phyloP scores from a whole-genome alignment of 2,329 filamentous ascomycete species.

The Dothideomycetes sp. region DNA sequence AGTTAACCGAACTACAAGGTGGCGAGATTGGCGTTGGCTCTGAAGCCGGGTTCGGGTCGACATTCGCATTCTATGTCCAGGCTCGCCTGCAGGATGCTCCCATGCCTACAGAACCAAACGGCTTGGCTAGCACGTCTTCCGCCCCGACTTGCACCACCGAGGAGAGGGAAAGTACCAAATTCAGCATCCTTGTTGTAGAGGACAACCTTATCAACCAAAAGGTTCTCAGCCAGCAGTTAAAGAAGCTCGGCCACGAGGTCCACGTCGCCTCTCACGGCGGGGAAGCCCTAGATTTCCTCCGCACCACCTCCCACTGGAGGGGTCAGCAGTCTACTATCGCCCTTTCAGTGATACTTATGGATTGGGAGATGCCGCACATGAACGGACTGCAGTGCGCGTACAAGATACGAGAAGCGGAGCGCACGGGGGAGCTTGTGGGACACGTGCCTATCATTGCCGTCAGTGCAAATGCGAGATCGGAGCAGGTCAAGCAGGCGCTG shows the following conservation, averaged over 20 bases:
- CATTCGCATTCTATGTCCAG: constrained; percentile 52
- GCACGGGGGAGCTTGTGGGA: constrained; percentile 45
- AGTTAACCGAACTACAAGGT: constrained; percentile 47
- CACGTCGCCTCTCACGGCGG: constrained; percentile 26
- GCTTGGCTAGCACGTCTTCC: too few species aligned
- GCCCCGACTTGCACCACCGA: too few species aligned
- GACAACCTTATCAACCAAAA: constrained; percentile 20
- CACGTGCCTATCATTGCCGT: constrained; percentile 68
- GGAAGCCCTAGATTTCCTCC: constrained; percentile 25
- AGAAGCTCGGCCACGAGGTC: constrained; percentile 24
- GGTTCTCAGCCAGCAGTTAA: constrained; percentile 27
- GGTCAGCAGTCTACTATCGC: constrained; percentile 3
- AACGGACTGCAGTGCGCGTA: constrained; percentile 64
- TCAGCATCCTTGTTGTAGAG: constrained; percentile 15
- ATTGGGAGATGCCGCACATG: constrained; percentile 76
- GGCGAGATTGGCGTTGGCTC: constrained; percentile 55
- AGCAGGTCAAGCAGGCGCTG: constrained; percentile 62
- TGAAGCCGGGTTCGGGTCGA: constrained; percentile 47
- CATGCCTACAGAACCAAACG: too few species aligned
- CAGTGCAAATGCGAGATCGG: constrained; percentile 66
- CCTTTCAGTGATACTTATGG: constrained; percentile 52
- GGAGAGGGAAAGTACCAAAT: too few species aligned
- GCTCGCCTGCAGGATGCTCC: constrained; percentile 17
- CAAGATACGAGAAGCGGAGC: constrained; percentile 57
- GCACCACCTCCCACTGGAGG: constrained; percentile 13